phyloP scores from a whole-genome alignment of 176 grass and related monocot genomes.

The Echinochloa phyllopogon region DNA sequence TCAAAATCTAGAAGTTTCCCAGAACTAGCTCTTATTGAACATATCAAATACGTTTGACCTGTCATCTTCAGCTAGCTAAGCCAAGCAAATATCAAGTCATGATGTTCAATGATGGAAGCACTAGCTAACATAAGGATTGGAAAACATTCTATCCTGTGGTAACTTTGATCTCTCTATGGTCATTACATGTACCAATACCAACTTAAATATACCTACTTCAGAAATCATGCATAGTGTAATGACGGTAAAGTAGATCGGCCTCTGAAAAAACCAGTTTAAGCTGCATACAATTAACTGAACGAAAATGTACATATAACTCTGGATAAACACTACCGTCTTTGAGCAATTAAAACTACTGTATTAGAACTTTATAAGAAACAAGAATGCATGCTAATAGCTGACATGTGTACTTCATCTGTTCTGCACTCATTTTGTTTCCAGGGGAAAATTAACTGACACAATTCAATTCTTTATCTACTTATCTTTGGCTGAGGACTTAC shows the following conservation, averaged over 20 bases:
- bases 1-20: background rate
- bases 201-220: background rate
- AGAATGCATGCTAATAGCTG: background rate
- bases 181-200: background rate
- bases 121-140: background rate
- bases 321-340: too few species aligned
- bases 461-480: background rate
- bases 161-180: background rate
- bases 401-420: background rate
- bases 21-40: background rate
- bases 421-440: background rate
- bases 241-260: too few species aligned
- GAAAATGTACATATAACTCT: background rate
- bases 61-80: background rate
- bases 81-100: background rate
- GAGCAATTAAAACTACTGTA: background rate
- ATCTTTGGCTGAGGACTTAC: constrained; percentile 35
- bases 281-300: background rate
- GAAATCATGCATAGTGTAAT: background rate
- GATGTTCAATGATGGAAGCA: background rate
- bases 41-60: background rate
- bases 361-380: background rate
- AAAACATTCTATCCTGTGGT: background rate
- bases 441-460: background rate
- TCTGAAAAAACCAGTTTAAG: background rate